phyloP scores from a whole-genome alignment of 176 grass and related monocot species.

The Carex littledalei region DNA sequence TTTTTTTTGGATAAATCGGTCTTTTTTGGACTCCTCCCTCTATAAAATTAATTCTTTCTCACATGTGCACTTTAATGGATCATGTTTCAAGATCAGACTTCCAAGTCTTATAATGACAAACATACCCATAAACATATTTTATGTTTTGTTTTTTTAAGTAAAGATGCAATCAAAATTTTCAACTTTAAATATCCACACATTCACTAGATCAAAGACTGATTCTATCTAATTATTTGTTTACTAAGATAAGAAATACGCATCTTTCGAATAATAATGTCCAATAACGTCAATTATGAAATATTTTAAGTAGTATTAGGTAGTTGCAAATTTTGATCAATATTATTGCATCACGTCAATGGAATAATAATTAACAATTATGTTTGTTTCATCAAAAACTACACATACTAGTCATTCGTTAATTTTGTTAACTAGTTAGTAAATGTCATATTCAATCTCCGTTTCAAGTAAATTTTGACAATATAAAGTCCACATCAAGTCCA shows the following conservation, averaged over 20 bases:
- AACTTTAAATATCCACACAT: too few relatives aligned
- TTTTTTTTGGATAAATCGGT: not conserved
- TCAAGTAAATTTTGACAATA: not conserved
- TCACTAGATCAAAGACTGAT: too few relatives aligned
- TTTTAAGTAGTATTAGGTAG: too few relatives aligned
- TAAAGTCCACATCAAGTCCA: not conserved
- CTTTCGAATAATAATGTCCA: not conserved
- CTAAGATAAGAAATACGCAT: not conserved
- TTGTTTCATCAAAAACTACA: not conserved
- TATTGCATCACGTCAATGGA: not conserved
- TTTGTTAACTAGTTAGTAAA: not conserved
- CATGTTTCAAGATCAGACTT: not conserved
- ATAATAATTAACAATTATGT: not conserved
- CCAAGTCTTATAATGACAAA: not conserved
- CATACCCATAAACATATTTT: not conserved
- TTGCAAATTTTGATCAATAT: not conserved
- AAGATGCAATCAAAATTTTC: too few relatives aligned
- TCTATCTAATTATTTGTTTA: too few relatives aligned
- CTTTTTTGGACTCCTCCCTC: not conserved
- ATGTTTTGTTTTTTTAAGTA: not conserved
- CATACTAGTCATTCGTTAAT: not conserved
- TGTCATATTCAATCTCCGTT: not conserved
- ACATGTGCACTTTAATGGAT: not conserved
- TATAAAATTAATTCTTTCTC: conserved; percentile 1
- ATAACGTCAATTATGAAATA: not conserved